Conservation (phyloP, 2,329 filamentous ascomycete genomes). For the Pseudophaeomoniella oleicola region DNA sequence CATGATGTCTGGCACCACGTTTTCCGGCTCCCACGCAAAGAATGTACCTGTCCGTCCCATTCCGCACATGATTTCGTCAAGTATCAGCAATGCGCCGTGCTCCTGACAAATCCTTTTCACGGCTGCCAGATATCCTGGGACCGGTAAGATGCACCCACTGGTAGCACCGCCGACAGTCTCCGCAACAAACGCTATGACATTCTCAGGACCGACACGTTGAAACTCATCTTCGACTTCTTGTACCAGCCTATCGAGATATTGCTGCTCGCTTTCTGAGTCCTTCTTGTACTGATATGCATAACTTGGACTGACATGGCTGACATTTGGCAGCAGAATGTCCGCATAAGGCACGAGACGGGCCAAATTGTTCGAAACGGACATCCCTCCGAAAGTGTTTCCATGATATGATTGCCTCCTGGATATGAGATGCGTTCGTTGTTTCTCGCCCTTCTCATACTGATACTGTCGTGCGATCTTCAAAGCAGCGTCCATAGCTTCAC, state of each 20-base stretch:
- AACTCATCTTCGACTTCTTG: slow-evolving; percentile 56
- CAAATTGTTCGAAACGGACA: slow-evolving; percentile 49
- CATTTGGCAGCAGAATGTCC: slow-evolving; percentile 39
- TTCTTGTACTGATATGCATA: slow-evolving; percentile 46
- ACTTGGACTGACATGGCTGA: slow-evolving; percentile 51
- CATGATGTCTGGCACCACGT: slow-evolving; percentile 44
- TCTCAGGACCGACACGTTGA: slow-evolving; percentile 45
- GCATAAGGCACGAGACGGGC: slow-evolving; percentile 47
- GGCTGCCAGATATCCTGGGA: slow-evolving; percentile 54
- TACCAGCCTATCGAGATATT: slow-evolving; percentile 47
- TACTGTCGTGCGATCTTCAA: slow-evolving; percentile 56
- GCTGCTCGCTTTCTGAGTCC: slow-evolving; percentile 36
- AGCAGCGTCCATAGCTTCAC: slow-evolving; percentile 53
- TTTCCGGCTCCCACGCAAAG: slow-evolving; percentile 45
- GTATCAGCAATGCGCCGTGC: slow-evolving; percentile 58
- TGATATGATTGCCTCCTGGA: slow-evolving; percentile 53
- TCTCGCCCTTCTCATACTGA: slow-evolving; percentile 43
- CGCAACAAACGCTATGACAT: slow-evolving; percentile 56
- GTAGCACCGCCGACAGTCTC: slow-evolving; percentile 60
- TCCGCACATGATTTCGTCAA: slow-evolving; percentile 59
- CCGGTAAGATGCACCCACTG: slow-evolving; percentile 53
- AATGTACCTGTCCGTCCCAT: slow-evolving; percentile 44
- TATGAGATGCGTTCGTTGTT: slow-evolving; percentile 46
- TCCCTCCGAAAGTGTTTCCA: slow-evolving; percentile 53
- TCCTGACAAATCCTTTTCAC: slow-evolving; percentile 55